Evolutionary conservation across 257 asterid species (phyloP), one percentile per base, ranked within the genome.

Genomic region (Coffea canephora): DNA sequence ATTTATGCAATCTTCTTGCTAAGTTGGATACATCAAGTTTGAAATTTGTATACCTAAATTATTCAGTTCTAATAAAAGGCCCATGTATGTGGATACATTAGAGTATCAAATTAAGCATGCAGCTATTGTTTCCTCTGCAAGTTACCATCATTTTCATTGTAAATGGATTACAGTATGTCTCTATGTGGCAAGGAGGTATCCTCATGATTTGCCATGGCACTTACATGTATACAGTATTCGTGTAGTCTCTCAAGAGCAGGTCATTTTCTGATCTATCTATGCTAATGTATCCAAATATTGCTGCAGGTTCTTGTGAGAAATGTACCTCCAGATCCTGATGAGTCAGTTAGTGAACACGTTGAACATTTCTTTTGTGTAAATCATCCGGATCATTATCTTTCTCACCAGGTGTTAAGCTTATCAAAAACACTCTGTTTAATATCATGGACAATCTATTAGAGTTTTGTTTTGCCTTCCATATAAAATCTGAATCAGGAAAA

Each of bases 281-380:
- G 61, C 76, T 76, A n/a, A 59, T 61, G 14, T 75, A 48, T 77
- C 11, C 43, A 49, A 76, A 84, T 71, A 27, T 49, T 79, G 70
- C 75, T 82, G 78, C 88, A 94, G 98, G 98, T 94, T 77, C 97
- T 94, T 76, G 97, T 94, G 83, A 91, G 97, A 86, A 94, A 91
- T 86, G 91, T 93, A 83, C 99, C 99, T 86, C 95, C 95, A 16
- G 98, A 95, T 79, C 90, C 90, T 41, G 98, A 95, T 85, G 98
- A 91, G 83, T 93, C 99, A 34, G 96, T 95, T 78, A 87, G 95
- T 73, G 91, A 91, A 87, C 98, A 93, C 21, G 97, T 95, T 85
- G 97, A 92, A 80, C 99, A 93, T 89, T 95, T 95, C 94, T 95
- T 95, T 82, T 90, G 94, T 59, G 98, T 95, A 75, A 92, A 93